Percentiles rank a stretch among this genome's conserved stretches.
Evolutionary conservation across 352 stramenopile species (phyloP).

Genomic region (Blastocystis hominis): DNA sequence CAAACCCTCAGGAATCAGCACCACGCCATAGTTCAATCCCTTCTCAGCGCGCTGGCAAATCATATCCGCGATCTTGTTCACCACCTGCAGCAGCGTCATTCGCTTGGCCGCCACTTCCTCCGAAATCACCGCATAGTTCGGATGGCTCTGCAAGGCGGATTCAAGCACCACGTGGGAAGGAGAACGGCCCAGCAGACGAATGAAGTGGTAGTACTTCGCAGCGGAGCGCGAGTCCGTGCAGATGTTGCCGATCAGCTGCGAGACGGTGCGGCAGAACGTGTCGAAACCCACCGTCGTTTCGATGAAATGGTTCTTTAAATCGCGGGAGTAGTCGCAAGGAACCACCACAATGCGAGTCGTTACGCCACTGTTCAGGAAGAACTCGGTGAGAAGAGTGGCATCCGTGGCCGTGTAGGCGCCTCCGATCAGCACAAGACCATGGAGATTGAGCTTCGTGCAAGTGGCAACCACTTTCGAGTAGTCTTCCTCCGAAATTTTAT

Average conservation of each 20-base stretch:
- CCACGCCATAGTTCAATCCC: slow-evolving; percentile 62
- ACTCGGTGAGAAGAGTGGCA: slow-evolving; percentile 63
- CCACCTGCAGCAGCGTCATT: slow-evolving; percentile 63
- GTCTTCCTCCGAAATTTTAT: slow-evolving; percentile 62
- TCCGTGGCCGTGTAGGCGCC: slow-evolving; percentile 64
- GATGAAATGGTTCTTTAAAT: slow-evolving; percentile 66
- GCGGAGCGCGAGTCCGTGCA: slow-evolving; percentile 63
- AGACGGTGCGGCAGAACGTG: slow-evolving; percentile 60
- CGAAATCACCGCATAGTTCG: slow-evolving; percentile 64
- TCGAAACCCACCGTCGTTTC: slow-evolving; percentile 65
- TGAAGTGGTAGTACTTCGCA: slow-evolving; percentile 67
- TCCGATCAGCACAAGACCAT: slow-evolving; percentile 64
- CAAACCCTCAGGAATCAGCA: slow-evolving; percentile 63
- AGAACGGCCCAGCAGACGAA: slow-evolving; percentile 63
- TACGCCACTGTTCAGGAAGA: slow-evolving; percentile 61
- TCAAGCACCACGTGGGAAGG: slow-evolving; percentile 64
- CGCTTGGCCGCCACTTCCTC: slow-evolving; percentile 64
- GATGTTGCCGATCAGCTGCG: slow-evolving; percentile 64
- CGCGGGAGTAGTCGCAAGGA: slow-evolving; percentile 62
- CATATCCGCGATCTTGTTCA: slow-evolving; percentile 64
- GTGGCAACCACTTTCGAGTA: not conserved
- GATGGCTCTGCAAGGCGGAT: slow-evolving; percentile 64
- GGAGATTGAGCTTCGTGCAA: slow-evolving; percentile 59
- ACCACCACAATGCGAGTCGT: slow-evolving; percentile 63
- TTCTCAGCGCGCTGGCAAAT: slow-evolving; percentile 60